Evolutionary conservation across 2,329 filamentous ascomycete species (phyloP).

Genomic region (Coniella lustricola): DNA sequence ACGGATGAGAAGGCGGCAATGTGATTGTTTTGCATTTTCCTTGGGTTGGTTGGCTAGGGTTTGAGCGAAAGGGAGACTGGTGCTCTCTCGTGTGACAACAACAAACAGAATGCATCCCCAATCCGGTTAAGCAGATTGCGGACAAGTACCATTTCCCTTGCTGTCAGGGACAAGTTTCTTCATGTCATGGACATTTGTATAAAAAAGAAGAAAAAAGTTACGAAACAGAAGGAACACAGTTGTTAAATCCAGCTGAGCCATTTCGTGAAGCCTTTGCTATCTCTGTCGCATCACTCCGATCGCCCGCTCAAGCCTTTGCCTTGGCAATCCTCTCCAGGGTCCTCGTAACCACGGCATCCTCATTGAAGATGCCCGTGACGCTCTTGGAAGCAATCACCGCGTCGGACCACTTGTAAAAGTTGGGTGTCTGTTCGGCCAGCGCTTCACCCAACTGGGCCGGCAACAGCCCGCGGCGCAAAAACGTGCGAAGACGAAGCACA

Average conservation of each 20-base stretch:
- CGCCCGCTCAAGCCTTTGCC: constrained; percentile 16
- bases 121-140: no score
- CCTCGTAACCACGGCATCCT: constrained; percentile 35
- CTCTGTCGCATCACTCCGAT: no score
- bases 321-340: constrained; percentile 33
- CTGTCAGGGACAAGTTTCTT: no score
- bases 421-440: constrained; percentile 50
- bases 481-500: constrained; percentile 16
- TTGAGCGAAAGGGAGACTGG: not conserved
- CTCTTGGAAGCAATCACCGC: constrained; percentile 55
- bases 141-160: no score
- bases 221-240: no score
- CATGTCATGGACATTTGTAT: no score
- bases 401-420: constrained; percentile 61
- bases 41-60: not conserved
- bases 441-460: constrained; percentile 39
- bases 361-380: constrained; percentile 57
- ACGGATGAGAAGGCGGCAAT: no score
- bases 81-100: not conserved
- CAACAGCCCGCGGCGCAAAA: constrained; percentile 44
- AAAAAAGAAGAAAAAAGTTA: no score
- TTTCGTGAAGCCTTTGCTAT: no score
- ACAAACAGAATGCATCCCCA: no score
- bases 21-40: no score
- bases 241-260: no score